Percentiles rank a stretch among this genome's conserved stretches.
phyloP scores from a whole-genome alignment of 148 eudicot species.

The Hydrangea macrophylla region DNA sequence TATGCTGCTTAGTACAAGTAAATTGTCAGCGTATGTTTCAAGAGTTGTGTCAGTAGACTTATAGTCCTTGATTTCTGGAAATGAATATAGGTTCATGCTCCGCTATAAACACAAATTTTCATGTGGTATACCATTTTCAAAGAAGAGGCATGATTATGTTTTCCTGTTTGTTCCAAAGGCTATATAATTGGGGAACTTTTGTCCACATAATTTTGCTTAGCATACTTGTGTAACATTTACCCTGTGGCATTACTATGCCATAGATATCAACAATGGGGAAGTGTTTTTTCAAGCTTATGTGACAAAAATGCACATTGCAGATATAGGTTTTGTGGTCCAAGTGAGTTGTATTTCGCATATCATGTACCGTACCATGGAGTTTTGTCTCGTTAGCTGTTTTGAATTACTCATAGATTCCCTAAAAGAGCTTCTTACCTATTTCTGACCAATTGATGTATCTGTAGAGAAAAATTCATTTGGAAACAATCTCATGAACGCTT shows the following conservation, averaged over 20 bases:
- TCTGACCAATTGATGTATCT: neutral
- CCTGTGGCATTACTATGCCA: neutral
- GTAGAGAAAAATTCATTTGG: neutral
- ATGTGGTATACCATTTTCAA: neutral
- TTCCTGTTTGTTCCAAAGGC: neutral
- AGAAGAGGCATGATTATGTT: neutral
- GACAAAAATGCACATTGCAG: neutral
- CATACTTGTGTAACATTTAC: neutral
- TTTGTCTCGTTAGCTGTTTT: neutral
- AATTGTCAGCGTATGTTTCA: neutral
- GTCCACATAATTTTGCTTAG: neutral
- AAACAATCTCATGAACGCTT: neutral
- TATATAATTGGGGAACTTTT: neutral
- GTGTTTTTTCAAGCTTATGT: neutral
- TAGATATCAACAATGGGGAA: neutral
- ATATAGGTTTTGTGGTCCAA: neutral
- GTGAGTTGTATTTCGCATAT: neutral
- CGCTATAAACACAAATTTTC: neutral
- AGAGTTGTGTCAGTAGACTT: neutral
- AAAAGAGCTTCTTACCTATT: neutral
- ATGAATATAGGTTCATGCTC: neutral
- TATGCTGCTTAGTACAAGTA: neutral
- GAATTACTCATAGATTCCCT: neutral
- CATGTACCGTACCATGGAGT: neutral
- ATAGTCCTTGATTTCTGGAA: neutral